Percentiles rank a stretch among this genome's conserved stretches.
Conservation (phyloP, 2,329 filamentous ascomycete genomes). For the Graphiopsis chlorocephala region DNA sequence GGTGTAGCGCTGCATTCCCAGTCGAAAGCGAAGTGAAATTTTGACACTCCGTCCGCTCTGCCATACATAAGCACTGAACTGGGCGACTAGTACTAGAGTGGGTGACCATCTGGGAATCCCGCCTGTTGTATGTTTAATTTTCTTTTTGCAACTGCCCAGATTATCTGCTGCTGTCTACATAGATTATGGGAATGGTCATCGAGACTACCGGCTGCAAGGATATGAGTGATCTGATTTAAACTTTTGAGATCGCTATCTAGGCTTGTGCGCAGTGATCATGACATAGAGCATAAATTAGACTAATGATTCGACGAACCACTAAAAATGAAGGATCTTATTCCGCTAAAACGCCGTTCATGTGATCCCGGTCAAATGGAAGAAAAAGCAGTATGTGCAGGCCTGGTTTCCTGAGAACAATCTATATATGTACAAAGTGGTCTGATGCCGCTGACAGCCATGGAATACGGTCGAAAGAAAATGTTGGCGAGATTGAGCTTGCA, state of each 20-base stretch:
- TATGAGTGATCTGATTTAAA: too few species aligned
- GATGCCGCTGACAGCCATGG: background rate
- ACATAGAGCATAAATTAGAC: background rate
- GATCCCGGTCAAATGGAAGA: background rate
- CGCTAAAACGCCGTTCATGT: background rate
- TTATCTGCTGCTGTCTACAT: too few species aligned
- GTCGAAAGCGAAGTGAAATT: too few species aligned
- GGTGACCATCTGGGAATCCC: too few species aligned
- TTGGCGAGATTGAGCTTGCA: background rate
- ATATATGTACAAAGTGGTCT: background rate
- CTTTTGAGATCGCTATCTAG: background rate
- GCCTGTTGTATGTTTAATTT: too few species aligned
- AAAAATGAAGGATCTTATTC: background rate
- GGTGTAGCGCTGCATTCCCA: too few species aligned
- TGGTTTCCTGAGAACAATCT: background rate
- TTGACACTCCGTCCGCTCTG: too few species aligned
- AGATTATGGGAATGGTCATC: too few species aligned
- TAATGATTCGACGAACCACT: background rate
- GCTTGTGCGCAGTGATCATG: background rate
- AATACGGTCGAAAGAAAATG: background rate
- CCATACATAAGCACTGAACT: too few species aligned
- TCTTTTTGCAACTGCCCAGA: too few species aligned
- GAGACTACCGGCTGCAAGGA: too few species aligned
- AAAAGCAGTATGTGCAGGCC: background rate
- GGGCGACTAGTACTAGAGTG: too few species aligned